Percentiles rank a stretch among this genome's conserved stretches.
phyloP scores from a whole-genome alignment of 352 stramenopile genomes.

The Globisporangium irregulare region DNA sequence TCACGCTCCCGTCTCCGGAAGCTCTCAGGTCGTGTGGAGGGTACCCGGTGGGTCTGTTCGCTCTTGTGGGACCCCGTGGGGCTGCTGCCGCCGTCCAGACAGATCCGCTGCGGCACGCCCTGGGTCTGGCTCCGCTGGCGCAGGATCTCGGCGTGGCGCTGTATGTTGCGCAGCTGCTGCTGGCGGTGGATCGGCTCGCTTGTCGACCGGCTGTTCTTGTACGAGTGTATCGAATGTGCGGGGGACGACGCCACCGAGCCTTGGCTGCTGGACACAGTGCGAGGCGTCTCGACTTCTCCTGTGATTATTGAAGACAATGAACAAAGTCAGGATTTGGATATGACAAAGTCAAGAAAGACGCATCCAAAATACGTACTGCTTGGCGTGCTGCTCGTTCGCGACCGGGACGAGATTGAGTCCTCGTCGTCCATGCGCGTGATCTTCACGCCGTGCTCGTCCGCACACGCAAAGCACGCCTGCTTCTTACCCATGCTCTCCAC shows the following conservation, averaged over 20 bases:
- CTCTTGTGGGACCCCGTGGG: conserved; percentile 5
- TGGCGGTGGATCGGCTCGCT: conserved; percentile 17
- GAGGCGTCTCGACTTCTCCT: conserved; percentile 13
- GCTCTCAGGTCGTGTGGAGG: neutral
- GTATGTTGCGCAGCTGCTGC: conserved; percentile 17
- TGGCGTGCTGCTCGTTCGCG: conserved; percentile 9
- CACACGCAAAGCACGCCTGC: conserved; percentile 57
- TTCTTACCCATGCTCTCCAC: conserved; percentile 37
- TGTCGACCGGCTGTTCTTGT: conserved; percentile 7
- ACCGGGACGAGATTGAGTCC: conserved; percentile 14
- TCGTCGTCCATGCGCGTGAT: conserved; percentile 21
- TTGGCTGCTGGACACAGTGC: conserved; percentile 2
- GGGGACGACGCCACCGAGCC: conserved; percentile 4
- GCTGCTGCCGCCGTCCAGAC: conserved; percentile 5
- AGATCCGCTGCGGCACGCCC: conserved; percentile 3
- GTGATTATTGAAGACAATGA: neutral
- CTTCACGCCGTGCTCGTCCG: conserved; percentile 39
- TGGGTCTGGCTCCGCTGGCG: conserved; percentile 14
- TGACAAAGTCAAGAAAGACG: neutral
- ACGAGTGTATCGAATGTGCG: neutral
- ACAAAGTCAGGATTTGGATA: neutral
- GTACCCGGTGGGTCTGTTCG: neutral
- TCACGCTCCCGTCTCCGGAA: conserved; percentile 1
- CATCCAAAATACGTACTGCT: conserved; percentile 5
- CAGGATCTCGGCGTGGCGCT: conserved; percentile 15